These are phyloP conservation scores for Tremella yokohamensis DNA, from an alignment of 768 basidiomycete genomes.

Conservation along the genomic window DNA sequence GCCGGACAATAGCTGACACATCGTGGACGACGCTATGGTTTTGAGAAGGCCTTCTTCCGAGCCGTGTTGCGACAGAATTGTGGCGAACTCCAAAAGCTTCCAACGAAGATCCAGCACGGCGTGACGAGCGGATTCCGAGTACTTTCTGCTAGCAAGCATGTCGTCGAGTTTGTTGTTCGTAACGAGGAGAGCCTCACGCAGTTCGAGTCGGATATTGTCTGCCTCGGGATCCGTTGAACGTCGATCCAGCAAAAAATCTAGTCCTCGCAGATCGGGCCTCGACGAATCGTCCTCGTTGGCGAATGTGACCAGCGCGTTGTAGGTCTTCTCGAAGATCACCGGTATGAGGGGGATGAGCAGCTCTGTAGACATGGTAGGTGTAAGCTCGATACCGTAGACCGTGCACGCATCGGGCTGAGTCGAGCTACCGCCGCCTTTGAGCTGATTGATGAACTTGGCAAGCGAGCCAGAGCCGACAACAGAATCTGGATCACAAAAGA, in stretches of 20 bases:
- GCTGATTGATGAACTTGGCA: slow-evolving; percentile 57
- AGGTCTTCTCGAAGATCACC: slow-evolving; percentile 55
- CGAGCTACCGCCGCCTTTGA: slow-evolving; percentile 17
- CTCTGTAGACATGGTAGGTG: slow-evolving; percentile 53
- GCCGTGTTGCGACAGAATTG: not conserved
- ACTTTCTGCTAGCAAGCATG: slow-evolving; percentile 4
- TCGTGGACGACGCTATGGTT: not conserved
- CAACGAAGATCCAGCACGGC: slow-evolving; percentile 21
- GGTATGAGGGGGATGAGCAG: slow-evolving; percentile 54
- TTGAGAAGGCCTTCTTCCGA: not conserved
- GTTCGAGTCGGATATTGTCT: not conserved
- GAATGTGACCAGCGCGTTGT: slow-evolving; percentile 48
- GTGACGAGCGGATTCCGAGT: slow-evolving; percentile 4
- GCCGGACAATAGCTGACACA: slow-evolving; percentile 54
- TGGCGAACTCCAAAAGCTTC: slow-evolving; percentile 20
- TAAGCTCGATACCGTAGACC: slow-evolving; percentile 47
- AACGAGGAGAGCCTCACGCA: not conserved
- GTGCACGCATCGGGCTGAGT: slow-evolving; percentile 26
- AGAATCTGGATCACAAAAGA: slow-evolving; percentile 38
- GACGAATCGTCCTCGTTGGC: slow-evolving; percentile 52
- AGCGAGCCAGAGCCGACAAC: slow-evolving; percentile 64
- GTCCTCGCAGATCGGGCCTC: slow-evolving; percentile 48
- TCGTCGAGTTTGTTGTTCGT: slow-evolving; percentile 2
- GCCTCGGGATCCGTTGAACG: slow-evolving; percentile 33
- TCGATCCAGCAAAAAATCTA: not conserved